Evolutionary conservation across 192 early-diverging fungal species (phyloP), one percentile per base, ranked within the genome.

Genomic region (Dissophora globulifera): DNA sequence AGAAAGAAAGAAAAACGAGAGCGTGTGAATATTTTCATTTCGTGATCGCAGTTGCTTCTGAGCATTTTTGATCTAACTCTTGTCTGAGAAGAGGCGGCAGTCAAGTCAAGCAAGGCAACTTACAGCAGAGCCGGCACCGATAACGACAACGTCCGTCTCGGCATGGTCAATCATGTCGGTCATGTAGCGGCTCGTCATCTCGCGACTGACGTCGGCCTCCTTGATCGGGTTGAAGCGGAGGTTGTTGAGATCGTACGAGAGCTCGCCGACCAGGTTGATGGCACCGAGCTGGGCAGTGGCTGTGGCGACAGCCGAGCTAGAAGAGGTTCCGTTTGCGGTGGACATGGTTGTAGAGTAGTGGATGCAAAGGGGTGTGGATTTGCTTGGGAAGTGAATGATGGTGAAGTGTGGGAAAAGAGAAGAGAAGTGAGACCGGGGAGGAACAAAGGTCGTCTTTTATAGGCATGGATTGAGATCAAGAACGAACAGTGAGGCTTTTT

Each of bases 171-270:
- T 43, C 84, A 89, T 85, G 55, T 88, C 86, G 46, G 79, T 78
- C 82, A 90, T 85, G 85, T 91, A 91, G 72, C 89, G 84, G 29
- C 74, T 78, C 40, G 81, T 84, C 88, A 90, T 90, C 50, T 82
- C 88, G 30, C 87, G 81, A 27, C 83, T 83, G 58, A 90, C 88
- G 50, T 84, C 78, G 57, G 85, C 62, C 80, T 90, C 88, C 49
- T 78, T 78, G 78, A 88, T 90, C 43, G 86, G 86, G 27, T 83
- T 82, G 78, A 90, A 90, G 42, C 67, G 55, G 32, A 76, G 58
- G 43, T 76, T 52, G 49, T 76, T 76, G 38, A 76, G 72, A 32
- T 76, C 72, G 26, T 76, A 76, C 58, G 66, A 30, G 61, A 64
- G 72, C 35, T 62, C 72, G 32, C 72, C 72, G n/a, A 76, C 40